These are phyloP conservation scores for Rhytidhysteron rufulum DNA, from an alignment of 2,329 filamentous ascomycete genomes.

Conservation along the genomic window DNA sequence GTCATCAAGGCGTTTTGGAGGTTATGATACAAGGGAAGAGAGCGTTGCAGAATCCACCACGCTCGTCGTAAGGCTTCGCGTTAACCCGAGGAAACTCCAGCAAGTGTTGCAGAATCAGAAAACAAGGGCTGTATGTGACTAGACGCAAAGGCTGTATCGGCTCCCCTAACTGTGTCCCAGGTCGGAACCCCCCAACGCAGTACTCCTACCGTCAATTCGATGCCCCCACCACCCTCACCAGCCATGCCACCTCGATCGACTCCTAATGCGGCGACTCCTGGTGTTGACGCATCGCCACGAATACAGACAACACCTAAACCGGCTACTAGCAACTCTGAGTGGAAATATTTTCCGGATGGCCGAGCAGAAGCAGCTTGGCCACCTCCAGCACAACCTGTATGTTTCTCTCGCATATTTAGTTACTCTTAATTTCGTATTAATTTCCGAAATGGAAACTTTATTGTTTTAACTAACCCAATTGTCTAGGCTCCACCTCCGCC, in stretches of 20 bases:
- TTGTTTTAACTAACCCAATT: too few relatives aligned
- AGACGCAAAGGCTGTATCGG: slow-evolving; percentile 40
- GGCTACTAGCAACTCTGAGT: slow-evolving; percentile 25
- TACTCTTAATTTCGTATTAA: too few relatives aligned
- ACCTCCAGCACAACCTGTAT: slow-evolving; percentile 39
- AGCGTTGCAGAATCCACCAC: slow-evolving; percentile 63
- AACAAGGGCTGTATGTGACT: slow-evolving; percentile 31
- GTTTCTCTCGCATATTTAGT: slow-evolving; percentile 8
- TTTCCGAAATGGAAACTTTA: too few relatives aligned
- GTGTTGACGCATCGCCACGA: slow-evolving; percentile 26
- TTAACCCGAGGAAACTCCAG: slow-evolving; percentile 67
- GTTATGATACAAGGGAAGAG: slow-evolving; percentile 70
- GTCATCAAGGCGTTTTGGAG: slow-evolving; percentile 54
- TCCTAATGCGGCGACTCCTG: slow-evolving; percentile 15
- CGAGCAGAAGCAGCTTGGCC: slow-evolving; percentile 64
- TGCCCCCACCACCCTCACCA: slow-evolving; percentile 53
- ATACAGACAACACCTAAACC: slow-evolving; percentile 36
- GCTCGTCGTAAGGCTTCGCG: slow-evolving; percentile 70
- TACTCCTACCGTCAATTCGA: slow-evolving; percentile 51
- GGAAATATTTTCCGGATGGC: slow-evolving; percentile 45
- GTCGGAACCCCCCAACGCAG: slow-evolving; percentile 45
- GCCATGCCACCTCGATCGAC: slow-evolving; percentile 34
- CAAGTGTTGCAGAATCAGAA: slow-evolving; percentile 59
- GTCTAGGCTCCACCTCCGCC: slow-evolving; percentile 74
- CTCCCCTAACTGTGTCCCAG: slow-evolving; percentile 44